These are phyloP conservation scores for Eimeria necatrix DNA, from an alignment of 169 alveolate genomes.

Conservation along the genomic window DNA sequence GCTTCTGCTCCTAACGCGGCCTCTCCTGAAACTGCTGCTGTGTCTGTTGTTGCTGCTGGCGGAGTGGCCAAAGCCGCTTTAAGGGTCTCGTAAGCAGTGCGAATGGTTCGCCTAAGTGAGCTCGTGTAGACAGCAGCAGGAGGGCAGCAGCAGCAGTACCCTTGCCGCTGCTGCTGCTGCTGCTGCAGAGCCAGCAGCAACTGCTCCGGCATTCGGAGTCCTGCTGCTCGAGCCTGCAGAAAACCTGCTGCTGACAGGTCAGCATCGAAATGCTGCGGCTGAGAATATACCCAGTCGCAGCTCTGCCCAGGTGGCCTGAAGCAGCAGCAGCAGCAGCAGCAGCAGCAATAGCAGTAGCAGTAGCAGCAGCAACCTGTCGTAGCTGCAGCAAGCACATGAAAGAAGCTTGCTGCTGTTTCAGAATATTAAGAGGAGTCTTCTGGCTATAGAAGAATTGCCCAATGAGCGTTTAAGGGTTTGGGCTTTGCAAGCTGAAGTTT, in stretches of 20 bases:
- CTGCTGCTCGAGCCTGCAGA: conserved; percentile 26
- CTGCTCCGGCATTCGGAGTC: background rate
- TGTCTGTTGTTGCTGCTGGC: background rate
- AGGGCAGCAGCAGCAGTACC: background rate
- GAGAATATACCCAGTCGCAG: conserved; percentile 15
- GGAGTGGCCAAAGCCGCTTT: background rate
- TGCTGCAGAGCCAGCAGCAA: conserved; percentile 17
- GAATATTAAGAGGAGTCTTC: background rate
- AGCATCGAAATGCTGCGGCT: conserved; percentile 17
- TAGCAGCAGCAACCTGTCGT: background rate
- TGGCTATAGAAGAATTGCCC: background rate
- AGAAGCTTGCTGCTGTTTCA: background rate
- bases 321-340: background rate
- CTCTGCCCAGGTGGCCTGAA: conserved; percentile 2
- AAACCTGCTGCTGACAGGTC: conserved; percentile 4
- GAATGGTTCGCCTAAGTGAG: background rate
- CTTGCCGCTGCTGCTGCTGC: conserved; percentile 49
- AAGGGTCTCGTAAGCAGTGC: conserved; percentile 4
- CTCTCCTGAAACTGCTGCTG: background rate
- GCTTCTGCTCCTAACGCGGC: background rate
- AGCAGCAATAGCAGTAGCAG: background rate
- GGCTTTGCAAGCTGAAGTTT: background rate
- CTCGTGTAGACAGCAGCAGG: background rate
- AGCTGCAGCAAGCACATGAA: background rate
- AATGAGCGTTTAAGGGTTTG: background rate